These are phyloP conservation scores for Pseudonectria foliicola DNA, from an alignment of 2,329 filamentous ascomycete genomes.

Conservation along the genomic window DNA sequence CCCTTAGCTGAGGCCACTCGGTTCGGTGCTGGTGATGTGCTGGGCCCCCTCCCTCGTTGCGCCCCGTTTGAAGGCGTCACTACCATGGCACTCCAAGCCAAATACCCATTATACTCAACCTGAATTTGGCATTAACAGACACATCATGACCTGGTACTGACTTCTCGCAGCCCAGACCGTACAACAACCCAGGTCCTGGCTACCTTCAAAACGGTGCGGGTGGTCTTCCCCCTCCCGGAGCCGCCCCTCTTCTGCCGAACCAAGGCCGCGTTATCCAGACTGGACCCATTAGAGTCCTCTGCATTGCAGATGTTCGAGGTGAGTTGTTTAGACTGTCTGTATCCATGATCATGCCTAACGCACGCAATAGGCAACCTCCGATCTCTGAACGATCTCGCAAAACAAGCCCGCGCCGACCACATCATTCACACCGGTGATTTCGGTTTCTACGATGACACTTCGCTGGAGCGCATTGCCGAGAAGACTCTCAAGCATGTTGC, in stretches of 20 bases:
- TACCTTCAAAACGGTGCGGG: conserved; percentile 58
- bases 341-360: conserved; percentile 9
- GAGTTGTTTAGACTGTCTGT: conserved; percentile 16
- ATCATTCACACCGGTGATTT: conserved; percentile 99
- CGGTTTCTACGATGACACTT: conserved; percentile 96
- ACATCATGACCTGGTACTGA: no score
- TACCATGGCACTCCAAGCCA: no score
- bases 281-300: conserved; percentile 59
- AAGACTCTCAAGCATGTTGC: conserved; percentile 98
- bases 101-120: no score
- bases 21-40: no score
- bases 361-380: conserved; percentile 72
- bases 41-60: no score
- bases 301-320: conserved; percentile 69
- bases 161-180: conserved; percentile 32
- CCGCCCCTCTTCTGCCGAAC: conserved; percentile 59
- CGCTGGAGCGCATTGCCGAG: conserved; percentile 92
- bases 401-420: conserved; percentile 89
- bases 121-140: no score
- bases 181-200: conserved; percentile 47
- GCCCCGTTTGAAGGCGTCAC: no score
- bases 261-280: conserved; percentile 60
- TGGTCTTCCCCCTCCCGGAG: conserved; percentile 48
- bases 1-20: no score
- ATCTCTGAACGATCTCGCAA: conserved; percentile 93